These are phyloP conservation scores for Fusarium agapanthi DNA, from an alignment of 2,329 filamentous ascomycete genomes.

Conservation along the genomic window DNA sequence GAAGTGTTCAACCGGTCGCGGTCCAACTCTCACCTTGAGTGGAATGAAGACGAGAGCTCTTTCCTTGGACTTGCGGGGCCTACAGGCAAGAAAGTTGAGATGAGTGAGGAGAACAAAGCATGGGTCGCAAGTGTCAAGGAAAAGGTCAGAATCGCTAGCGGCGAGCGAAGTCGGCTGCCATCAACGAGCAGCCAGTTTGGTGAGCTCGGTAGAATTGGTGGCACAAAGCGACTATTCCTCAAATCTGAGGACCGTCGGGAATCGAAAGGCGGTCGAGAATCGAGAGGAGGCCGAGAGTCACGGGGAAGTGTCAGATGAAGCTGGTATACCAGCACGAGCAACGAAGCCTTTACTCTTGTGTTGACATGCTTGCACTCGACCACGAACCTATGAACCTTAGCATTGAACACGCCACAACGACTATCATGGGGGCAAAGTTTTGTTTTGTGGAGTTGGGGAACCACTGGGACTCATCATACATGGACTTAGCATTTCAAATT, in stretches of 20 bases:
- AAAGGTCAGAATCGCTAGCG: constrained; percentile 76
- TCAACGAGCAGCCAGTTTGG: constrained; percentile 60
- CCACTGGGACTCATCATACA: constrained; percentile 33
- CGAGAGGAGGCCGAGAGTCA: constrained; percentile 25
- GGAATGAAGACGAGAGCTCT: constrained; percentile 67
- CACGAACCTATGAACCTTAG: constrained; percentile 23
- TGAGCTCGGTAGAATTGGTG: constrained; percentile 75
- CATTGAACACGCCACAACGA: constrained; percentile 31
- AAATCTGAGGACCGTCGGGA: constrained; percentile 46
- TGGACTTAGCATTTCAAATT: constrained; percentile 34
- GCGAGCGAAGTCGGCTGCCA: constrained; percentile 55
- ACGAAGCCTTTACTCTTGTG: constrained; percentile 14
- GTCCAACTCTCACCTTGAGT: constrained; percentile 63
- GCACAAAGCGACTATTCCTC: constrained; percentile 75
- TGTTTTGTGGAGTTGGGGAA: constrained; percentile 41
- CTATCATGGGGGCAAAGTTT: constrained; percentile 31
- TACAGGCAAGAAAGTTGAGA: constrained; percentile 69
- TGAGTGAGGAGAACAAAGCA: constrained; percentile 76
- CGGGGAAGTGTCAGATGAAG: constrained; percentile 33
- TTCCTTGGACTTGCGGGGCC: constrained; percentile 76
- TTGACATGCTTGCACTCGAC: constrained; percentile 7
- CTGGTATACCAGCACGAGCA: constrained; percentile 2
- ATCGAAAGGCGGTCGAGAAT: constrained; percentile 23
- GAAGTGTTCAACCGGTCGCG: constrained; percentile 57
- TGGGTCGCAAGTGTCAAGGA: constrained; percentile 89